phyloP scores from a whole-genome alignment of 805 yeast genomes.

The Cyberlindnera misumaiensis region DNA sequence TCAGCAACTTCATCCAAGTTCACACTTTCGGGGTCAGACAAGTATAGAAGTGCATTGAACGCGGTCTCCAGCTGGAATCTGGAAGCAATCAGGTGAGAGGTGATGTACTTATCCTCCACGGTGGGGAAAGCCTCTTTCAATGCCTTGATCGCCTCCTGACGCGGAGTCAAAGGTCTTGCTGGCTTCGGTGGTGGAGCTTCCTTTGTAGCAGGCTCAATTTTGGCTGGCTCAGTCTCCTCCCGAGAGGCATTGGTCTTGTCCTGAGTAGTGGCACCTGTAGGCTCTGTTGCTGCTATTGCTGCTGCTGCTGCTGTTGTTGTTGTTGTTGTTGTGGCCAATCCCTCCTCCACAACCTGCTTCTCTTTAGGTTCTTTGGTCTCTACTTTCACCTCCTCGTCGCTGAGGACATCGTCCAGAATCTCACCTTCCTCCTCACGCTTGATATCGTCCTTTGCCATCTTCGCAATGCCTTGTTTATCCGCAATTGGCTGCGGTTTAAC shows the following conservation, averaged over 20 bases:
- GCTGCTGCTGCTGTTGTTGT: background rate
- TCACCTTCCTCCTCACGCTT: constrained; percentile 14
- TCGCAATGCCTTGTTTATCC: too few species aligned
- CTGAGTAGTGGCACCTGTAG: background rate
- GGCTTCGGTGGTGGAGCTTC: constrained; percentile 41
- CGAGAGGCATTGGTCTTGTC: constrained; percentile 4
- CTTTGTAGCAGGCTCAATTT: too few species aligned
- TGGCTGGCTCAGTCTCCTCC: constrained; percentile 2
- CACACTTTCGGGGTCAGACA: constrained; percentile 62
- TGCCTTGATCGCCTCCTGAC: constrained; percentile 46
- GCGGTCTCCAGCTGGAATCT: constrained; percentile 77
- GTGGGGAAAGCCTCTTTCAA: constrained; percentile 83
- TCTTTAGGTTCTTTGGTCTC: constrained; percentile 6
- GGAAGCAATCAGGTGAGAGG: constrained; percentile 81
- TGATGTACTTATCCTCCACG: constrained; percentile 60
- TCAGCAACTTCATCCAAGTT: constrained; percentile 36
- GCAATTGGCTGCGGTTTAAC: background rate
- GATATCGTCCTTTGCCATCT: constrained; percentile 1
- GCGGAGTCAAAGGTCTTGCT: constrained; percentile 57
- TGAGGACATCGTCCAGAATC: constrained; percentile 11
- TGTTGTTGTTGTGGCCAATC: constrained; percentile 5
- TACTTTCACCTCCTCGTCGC: constrained; percentile 13
- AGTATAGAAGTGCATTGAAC: constrained; percentile 75
- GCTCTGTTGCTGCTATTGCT: background rate
- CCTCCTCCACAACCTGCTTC: constrained; percentile 4